Evolutionary conservation across 495 filamentous ascomycete species (phyloP).

Genomic region (Aspergillus sparsus): DNA sequence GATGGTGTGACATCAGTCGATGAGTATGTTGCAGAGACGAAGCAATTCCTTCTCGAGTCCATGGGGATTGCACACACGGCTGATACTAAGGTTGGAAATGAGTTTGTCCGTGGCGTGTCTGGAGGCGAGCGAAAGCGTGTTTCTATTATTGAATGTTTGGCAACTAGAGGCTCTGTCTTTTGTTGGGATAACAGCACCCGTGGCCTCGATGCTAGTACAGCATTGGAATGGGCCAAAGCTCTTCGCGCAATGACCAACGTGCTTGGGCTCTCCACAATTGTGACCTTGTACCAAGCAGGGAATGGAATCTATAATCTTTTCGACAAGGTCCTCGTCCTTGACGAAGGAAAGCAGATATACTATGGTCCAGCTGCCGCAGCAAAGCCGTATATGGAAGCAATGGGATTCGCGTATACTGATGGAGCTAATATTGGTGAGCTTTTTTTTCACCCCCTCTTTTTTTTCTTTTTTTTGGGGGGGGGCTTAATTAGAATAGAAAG

Average conservation of each 20-base stretch:
- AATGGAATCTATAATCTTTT: conserved; percentile 63
- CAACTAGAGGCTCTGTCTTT: conserved; percentile 59
- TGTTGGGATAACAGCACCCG: conserved; percentile 64
- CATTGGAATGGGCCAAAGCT: conserved; percentile 53
- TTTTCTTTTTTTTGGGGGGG: no score
- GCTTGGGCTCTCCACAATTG: conserved; percentile 46
- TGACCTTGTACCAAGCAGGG: conserved; percentile 62
- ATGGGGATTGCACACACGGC: conserved; percentile 76
- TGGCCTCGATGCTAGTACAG: conserved; percentile 62
- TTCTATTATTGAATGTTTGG: conserved; percentile 65
- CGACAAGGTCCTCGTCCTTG: conserved; percentile 68
- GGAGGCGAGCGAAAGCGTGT: conserved; percentile 79
- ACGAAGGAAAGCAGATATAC: conserved; percentile 63
- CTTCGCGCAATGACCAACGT: conserved; percentile 49
- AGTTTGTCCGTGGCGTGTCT: conserved; percentile 77
- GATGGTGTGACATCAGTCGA: conserved; percentile 44
- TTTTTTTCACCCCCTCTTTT: background rate
- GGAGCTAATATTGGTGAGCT: conserved; percentile 58
- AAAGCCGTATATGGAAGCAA: conserved; percentile 63
- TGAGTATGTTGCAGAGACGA: conserved; percentile 50
- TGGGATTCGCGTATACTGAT: conserved; percentile 65
- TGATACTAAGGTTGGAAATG: conserved; percentile 79
- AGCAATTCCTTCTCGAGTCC: conserved; percentile 70
- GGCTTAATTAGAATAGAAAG: no score
- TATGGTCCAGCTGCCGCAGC: conserved; percentile 61